A percentile compares a stretch with the other conserved stretches of the same genome.
These are phyloP conservation scores for Byssothecium circinans DNA, from an alignment of 2,329 filamentous ascomycete species.

Conservation along the genomic window DNA sequence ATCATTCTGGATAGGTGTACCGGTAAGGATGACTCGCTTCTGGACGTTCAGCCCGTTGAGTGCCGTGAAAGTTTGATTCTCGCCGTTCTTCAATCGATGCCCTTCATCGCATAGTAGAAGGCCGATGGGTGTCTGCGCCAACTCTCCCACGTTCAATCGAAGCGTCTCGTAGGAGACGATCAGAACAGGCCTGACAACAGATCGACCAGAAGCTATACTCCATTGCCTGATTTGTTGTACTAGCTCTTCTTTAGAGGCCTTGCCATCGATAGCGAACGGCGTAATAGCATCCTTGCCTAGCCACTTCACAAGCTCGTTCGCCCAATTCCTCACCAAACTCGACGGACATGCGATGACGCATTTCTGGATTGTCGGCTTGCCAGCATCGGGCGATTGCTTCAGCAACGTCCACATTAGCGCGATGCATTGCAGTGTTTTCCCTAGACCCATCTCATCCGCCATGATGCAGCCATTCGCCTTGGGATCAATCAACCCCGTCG, in stretches of 20 bases:
- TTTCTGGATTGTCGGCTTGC: slow-evolving; percentile 90
- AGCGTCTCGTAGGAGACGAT: slow-evolving; percentile 98
- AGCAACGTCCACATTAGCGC: slow-evolving; percentile 93
- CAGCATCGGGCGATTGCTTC: slow-evolving; percentile 94
- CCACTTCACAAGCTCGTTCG: slow-evolving; percentile 96
- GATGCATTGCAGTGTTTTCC: slow-evolving; percentile 97
- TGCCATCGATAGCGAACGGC: slow-evolving; percentile 95
- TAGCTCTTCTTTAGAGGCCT: slow-evolving; percentile 91
- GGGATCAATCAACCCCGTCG: slow-evolving; percentile 91
- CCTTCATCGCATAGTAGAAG: slow-evolving; percentile 95
- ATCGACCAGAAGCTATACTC: slow-evolving; percentile 87
- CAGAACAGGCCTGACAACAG: slow-evolving; percentile 87
- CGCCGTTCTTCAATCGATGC: slow-evolving; percentile 93
- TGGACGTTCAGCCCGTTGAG: slow-evolving; percentile 89
- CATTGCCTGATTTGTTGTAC: slow-evolving; percentile 89
- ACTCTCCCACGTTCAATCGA: slow-evolving; percentile 84
- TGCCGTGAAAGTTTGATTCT: slow-evolving; percentile 91
- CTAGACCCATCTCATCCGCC: slow-evolving; percentile 98
- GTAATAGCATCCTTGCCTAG: slow-evolving; percentile 86
- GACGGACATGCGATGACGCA: slow-evolving; percentile 96
- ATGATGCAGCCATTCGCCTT: slow-evolving; percentile 98
- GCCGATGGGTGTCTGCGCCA: slow-evolving; percentile 88
- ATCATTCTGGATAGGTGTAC: slow-evolving; percentile 97
- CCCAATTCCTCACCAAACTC: slow-evolving; percentile 96
- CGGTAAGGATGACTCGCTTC: slow-evolving; percentile 89